Conservation (phyloP, 306 rosid genomes). For the Abrus pulchellus region DNA sequence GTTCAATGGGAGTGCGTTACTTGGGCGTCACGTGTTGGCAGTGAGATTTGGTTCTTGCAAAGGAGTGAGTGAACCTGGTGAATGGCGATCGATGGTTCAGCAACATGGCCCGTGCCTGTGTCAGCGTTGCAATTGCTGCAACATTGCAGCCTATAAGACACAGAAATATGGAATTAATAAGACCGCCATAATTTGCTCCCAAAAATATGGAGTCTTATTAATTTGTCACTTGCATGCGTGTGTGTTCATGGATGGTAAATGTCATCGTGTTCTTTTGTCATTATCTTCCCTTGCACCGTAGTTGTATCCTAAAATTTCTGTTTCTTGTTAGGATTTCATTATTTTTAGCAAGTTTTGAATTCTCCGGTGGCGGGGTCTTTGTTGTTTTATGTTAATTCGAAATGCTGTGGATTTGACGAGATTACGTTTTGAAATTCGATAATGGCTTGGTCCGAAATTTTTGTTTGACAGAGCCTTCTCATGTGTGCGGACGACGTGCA, state of each 20-base stretch:
- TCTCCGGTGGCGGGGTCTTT: conserved; percentile 41
- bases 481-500: conserved; percentile 24
- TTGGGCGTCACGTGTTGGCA: conserved; percentile 60
- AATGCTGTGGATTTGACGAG: neutral
- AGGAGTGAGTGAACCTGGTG: neutral
- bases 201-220: conserved; percentile 40
- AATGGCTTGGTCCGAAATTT: neutral
- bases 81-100: conserved; percentile 31
- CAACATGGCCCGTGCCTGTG: conserved; percentile 31
- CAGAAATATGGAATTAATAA: neutral
- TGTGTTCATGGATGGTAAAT: neutral
- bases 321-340: neutral
- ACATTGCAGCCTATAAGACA: neutral
- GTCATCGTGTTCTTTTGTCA: neutral
- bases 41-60: conserved; percentile 45
- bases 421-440: neutral
- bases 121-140: neutral
- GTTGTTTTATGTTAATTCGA: neutral
- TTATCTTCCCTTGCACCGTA: conserved; percentile 34
- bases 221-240: conserved; percentile 45
- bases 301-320: conserved; percentile 9
- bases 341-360: neutral
- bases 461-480: neutral
- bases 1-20: conserved; percentile 37
- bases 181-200: conserved; percentile 26